A percentile compares a stretch with the other conserved stretches of the same genome.
Conservation (phyloP, 2,329 filamentous ascomycete species). For the Grosmannia serpens region DNA sequence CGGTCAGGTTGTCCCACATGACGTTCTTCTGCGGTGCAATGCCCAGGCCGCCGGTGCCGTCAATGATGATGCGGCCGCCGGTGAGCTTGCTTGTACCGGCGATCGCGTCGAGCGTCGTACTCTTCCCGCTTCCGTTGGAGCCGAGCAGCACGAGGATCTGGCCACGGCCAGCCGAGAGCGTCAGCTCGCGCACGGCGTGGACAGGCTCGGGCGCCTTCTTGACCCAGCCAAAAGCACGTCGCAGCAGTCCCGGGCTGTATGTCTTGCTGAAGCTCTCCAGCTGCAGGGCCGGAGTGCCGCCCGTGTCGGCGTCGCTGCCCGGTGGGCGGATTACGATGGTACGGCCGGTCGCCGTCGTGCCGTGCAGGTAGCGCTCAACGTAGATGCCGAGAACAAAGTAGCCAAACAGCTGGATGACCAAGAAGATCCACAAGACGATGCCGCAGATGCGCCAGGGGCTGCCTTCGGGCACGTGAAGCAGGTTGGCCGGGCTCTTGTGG, state of each 20-base stretch:
- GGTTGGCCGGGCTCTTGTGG: slow-evolving; percentile 44
- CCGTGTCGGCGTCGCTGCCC: slow-evolving; percentile 16
- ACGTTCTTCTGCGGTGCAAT: slow-evolving; percentile 92
- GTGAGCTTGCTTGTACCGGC: slow-evolving; percentile 71
- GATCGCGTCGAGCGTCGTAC: slow-evolving; percentile 79
- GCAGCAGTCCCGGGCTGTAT: slow-evolving; percentile 56
- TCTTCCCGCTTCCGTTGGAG: slow-evolving; percentile 85
- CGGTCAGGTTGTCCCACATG: slow-evolving; percentile 79
- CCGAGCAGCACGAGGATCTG: slow-evolving; percentile 81
- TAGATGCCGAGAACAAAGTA: slow-evolving; percentile 67
- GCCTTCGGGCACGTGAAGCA: slow-evolving; percentile 49
- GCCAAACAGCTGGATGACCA: slow-evolving; percentile 63
- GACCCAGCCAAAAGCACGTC: slow-evolving; percentile 36
- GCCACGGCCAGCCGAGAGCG: slow-evolving; percentile 58
- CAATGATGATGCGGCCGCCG: slow-evolving; percentile 63
- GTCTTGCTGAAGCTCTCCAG: slow-evolving; percentile 66
- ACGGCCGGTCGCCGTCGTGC: slow-evolving; percentile 55
- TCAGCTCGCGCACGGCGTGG: slow-evolving; percentile 65
- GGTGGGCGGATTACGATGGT: slow-evolving; percentile 29
- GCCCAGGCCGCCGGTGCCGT: slow-evolving; percentile 68
- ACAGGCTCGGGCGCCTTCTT: slow-evolving; percentile 50
- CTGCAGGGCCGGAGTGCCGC: slow-evolving; percentile 44
- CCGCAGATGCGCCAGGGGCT: slow-evolving; percentile 60
- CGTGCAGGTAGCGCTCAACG: slow-evolving; percentile 64
- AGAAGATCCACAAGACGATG: slow-evolving; percentile 66